Base-by-base conservation (phyloP, 164 flowering plant genomes). In the Vitis cinerea region DNA sequence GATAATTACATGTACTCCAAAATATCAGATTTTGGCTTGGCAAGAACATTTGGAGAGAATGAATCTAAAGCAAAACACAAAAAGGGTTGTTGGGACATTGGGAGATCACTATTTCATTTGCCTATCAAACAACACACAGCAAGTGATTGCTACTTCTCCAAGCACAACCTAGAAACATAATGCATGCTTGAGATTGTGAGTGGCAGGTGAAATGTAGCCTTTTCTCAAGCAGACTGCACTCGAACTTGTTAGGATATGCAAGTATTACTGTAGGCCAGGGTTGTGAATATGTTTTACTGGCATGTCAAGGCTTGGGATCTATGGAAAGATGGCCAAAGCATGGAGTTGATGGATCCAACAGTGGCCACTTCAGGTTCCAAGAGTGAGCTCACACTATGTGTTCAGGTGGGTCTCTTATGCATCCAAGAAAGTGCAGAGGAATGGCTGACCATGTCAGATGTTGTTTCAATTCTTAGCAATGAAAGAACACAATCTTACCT, bases 1-100 rank as follows among this genome's bases (percentile, higher is more conserved):
- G 67, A 70, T 54, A 64, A 10, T 9, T 6, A 53, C 1, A 61
- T 70, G 72, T 52, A 70, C 16, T 60, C 72, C 3, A 68, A 68
- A 17, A 59, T 68, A 47, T 68, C 71, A 68, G 71, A 70, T 15
- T 70, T 70, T 62, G 72, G 72, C 9, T 48, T 50, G 56, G 66
- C 66, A 2, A 70, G 66, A 62, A 70, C 62, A 29, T 61, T 61
- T 15, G 10, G 3, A 11, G 61, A 9, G 30, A 48, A 70, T 17
- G 50, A 61, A 16, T 9, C 2, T 10, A 19, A 31, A 55, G 71
- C 55, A 12, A 54, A 10, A 1, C 27, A 68, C 71, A 11, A 59
- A 15, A 1, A 17, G 71, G 14, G 64, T 68, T 11, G 64, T 68
- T 12, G 71, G 71, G 27, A 68, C 71, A 17, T 68, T 19, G 71